Evolutionary conservation across 208 protist genomes (phyloP), one percentile per base, ranked within the genome.

Genomic region (Acanthamoeba royreba): DNA sequence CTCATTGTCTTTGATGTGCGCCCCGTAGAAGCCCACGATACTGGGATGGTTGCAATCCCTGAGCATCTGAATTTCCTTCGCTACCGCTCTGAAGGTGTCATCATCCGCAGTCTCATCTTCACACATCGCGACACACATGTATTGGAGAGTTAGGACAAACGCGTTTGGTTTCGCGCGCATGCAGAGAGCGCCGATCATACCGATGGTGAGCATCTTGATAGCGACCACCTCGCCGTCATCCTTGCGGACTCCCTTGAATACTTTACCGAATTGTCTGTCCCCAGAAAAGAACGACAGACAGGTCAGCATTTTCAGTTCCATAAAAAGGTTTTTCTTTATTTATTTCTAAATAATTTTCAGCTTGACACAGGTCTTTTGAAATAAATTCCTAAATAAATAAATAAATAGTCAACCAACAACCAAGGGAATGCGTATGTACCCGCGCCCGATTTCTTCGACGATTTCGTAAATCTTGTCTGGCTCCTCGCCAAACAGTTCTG

Each of bases 61-160:
- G 43, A 86, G 77, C 77, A 86, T 86, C 35, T 86, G 77, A 4
- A 86, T 86, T 17, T 86, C 77, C 77, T 86, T 86, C n/a, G 77
- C 77, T 8, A 86, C 46, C 4, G 77, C 46, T 15, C 77, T 38
- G 28, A 86, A 86, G 4, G 77, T 86, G 42, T 47, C 77, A 28
- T 86, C 77, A 25, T 86, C 77, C 45, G 77, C 77, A 28, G 63
- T 74, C n/a, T 74, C 63, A 19, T 74, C 63, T 74, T 28, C 1
- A n/a, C n/a, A n/a, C n/a, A n/a, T n/a, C n/a, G n/a, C n/a, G n/a
- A n/a, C n/a, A n/a, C n/a, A n/a, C n/a, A n/a, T n/a, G n/a, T n/a
- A n/a, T n/a, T 33, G 53, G 53, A 19, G 15, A 63, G 53, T 3
- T 3, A 33, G 11, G 35, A 43, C 4, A 42, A 3, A 43, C n/a